Evolutionary conservation across 139 green algal genomes (phyloP), one percentile per base, ranked within the genome.

Genomic region (Chlorella vulgaris): DNA sequence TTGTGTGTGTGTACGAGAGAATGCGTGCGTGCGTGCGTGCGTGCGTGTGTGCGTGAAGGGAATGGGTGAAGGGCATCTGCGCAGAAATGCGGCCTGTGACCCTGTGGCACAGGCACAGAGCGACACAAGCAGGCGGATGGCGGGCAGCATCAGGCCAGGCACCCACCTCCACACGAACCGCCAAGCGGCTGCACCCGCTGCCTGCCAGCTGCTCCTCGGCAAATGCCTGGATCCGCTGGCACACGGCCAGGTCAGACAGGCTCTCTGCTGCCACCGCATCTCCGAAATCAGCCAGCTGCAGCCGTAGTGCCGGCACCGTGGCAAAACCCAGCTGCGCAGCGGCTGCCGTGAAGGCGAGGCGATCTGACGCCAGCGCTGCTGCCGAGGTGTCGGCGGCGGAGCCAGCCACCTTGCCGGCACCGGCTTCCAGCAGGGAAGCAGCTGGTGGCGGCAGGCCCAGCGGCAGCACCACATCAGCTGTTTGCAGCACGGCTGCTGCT

Each of bases 121-220:
- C 47, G 15, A 58, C 47, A 58, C n/a, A n/a, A n/a, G n/a, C n/a
- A 58, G 47, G 10, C 10, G 47, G 13, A 58, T 15, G 47, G 47
- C 15, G 47, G 10, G 15, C 15, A 10, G 47, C 10, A 22, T 19
- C 63, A 2, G 6, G 4, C 38, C 7, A 22, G 7, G 15, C 3
- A 22, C 71, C 31, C 24, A 47, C 71, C 69, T 84, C 79, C 19
- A 63, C 73, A 2, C 82, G 63, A 21, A 82, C 65, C 3, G 82
- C 82, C 50, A 86, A 36, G 26, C 75, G 40, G 7, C 65, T n/a
- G 43, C 43, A 26, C 6, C 60, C 75, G 18, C 28, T 29, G 3
- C 5, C 38, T 4, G 74, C 38, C 38, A 69, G 28, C 36, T 71
- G 55, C 74, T 80, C 22, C 55, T 13, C n/a, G 7, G 19, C 58